A percentile compares a stretch with the other conserved stretches of the same genome.
Conservation (phyloP, 2,329 filamentous ascomycete species). For the Talaromyces piceae region DNA sequence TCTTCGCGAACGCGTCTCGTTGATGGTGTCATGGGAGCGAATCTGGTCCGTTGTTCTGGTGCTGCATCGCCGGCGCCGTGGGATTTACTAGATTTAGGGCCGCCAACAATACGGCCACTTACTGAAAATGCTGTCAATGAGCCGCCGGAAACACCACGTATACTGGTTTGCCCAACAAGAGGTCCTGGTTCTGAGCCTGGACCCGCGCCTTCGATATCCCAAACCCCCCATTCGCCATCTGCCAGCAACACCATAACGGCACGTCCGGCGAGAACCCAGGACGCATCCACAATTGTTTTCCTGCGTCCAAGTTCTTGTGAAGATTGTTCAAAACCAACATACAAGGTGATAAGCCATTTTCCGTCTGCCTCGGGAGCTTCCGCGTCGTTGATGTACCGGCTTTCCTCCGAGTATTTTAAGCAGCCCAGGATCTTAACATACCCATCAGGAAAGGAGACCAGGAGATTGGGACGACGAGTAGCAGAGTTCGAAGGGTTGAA, state of each 20-base stretch:
- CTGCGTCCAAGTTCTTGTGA: slow-evolving; percentile 24
- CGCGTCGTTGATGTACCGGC: slow-evolving; percentile 19
- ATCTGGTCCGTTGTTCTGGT: slow-evolving; percentile 26
- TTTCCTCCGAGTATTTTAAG: slow-evolving; percentile 31
- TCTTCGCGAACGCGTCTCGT: slow-evolving; percentile 41
- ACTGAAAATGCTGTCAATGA: slow-evolving; percentile 37
- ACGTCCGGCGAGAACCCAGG: slow-evolving; percentile 40
- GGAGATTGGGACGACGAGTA: slow-evolving; percentile 46
- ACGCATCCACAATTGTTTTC: slow-evolving; percentile 38
- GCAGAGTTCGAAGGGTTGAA: slow-evolving; percentile 51
- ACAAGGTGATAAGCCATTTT: slow-evolving; percentile 39
- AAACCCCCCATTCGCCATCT: slow-evolving; percentile 44
- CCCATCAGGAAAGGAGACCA: slow-evolving; percentile 49
- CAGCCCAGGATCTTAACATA: slow-evolving; percentile 52
- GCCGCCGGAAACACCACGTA: slow-evolving; percentile 33
- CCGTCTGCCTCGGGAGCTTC: slow-evolving; percentile 30
- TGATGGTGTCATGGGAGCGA: slow-evolving; percentile 43
- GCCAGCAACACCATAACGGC: slow-evolving; percentile 39
- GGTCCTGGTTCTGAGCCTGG: slow-evolving; percentile 34
- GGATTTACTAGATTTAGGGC: slow-evolving; percentile 16
- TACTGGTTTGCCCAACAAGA: slow-evolving; percentile 29
- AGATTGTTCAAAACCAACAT: slow-evolving; percentile 32
- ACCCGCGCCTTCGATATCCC: slow-evolving; percentile 41
- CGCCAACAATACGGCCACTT: slow-evolving; percentile 30
- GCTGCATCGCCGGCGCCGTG: slow-evolving; percentile 14